Percentiles rank a stretch among this genome's conserved stretches.
Evolutionary conservation across 2,329 filamentous ascomycete species (phyloP).

Genomic region (Ophiostoma fasciatum): DNA sequence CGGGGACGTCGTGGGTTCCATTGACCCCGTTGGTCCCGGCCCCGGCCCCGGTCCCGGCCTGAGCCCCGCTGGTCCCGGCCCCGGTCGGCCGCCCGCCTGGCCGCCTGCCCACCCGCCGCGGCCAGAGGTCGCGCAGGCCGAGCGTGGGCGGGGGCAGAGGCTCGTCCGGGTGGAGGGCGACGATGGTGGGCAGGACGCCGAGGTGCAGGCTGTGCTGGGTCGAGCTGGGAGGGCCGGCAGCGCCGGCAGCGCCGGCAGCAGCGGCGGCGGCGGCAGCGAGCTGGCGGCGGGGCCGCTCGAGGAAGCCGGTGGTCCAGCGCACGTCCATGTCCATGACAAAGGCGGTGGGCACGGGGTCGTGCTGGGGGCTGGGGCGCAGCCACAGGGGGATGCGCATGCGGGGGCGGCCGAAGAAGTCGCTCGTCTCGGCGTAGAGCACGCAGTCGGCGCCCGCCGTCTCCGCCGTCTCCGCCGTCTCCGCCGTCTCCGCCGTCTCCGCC

Average conservation of each 20-base stretch:
- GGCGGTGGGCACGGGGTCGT: conserved; percentile 21
- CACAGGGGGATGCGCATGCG: conserved; percentile 18
- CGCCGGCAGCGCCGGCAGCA: too few relatives aligned
- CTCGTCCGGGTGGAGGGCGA: conserved; percentile 24
- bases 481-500: not conserved
- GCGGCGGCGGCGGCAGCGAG: too few relatives aligned
- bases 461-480: not conserved
- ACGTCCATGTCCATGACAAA: conserved; percentile 35
- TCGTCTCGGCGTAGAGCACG: conserved; percentile 26
- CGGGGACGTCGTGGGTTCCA: too few relatives aligned
- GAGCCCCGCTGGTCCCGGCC: too few relatives aligned
- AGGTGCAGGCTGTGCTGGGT: conserved; percentile 15
- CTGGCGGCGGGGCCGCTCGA: conserved; percentile 16
- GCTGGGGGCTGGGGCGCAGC: conserved; percentile 21
- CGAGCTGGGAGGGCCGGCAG: too few relatives aligned
- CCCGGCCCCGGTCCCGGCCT: too few relatives aligned
- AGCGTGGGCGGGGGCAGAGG: conserved; percentile 5
- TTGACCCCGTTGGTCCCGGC: too few relatives aligned
- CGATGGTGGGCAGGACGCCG: conserved; percentile 29
- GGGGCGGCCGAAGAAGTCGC: conserved; percentile 25
- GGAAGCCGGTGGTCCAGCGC: conserved; percentile 28
- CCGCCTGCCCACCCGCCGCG: not conserved
- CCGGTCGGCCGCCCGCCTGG: too few relatives aligned
- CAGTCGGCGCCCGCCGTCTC: conserved; percentile 6
- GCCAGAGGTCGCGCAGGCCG: conserved; percentile 4